phyloP scores from a whole-genome alignment of 768 basidiomycete species.

The Serpula lacrymans region DNA sequence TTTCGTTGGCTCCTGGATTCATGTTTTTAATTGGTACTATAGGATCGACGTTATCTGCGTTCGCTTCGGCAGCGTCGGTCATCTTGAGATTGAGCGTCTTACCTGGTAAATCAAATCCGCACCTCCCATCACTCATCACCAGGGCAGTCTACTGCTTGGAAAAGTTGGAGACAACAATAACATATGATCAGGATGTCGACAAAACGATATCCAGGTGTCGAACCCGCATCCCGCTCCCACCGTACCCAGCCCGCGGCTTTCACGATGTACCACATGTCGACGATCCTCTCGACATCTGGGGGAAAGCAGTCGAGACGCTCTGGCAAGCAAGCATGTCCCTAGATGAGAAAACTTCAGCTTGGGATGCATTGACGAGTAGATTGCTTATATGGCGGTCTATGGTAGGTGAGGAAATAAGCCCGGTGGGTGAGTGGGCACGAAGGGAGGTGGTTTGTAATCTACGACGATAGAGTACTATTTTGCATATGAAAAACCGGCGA shows the following conservation, averaged over 20 bases:
- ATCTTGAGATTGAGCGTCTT: constrained; percentile 37
- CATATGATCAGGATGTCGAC: constrained; percentile 1
- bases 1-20: constrained; percentile 11
- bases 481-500: too few species aligned
- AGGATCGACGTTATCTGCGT: constrained; percentile 16
- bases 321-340: constrained; percentile 24
- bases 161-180: constrained; percentile 27
- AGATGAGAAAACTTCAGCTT: constrained; percentile 26
- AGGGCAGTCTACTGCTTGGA: constrained; percentile 35
- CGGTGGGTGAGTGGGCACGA: constrained; percentile 57
- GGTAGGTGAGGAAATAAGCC: constrained; percentile 33
- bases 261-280: constrained; percentile 28
- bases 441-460: constrained; percentile 27
- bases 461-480: too few species aligned
- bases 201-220: neutral
- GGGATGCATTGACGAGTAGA: constrained; percentile 53
- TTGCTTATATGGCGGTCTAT: constrained; percentile 55
- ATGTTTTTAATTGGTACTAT: neutral
- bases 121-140: constrained; percentile 31
- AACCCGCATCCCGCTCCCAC: constrained; percentile 18
- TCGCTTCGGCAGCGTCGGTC: constrained; percentile 26
- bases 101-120: constrained; percentile 17
- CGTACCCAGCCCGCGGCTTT: constrained; percentile 32
- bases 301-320: constrained; percentile 48
- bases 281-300: constrained; percentile 42